Conservation (phyloP, 2,329 filamentous ascomycete genomes). For the Reticulascus tulasneorum region DNA sequence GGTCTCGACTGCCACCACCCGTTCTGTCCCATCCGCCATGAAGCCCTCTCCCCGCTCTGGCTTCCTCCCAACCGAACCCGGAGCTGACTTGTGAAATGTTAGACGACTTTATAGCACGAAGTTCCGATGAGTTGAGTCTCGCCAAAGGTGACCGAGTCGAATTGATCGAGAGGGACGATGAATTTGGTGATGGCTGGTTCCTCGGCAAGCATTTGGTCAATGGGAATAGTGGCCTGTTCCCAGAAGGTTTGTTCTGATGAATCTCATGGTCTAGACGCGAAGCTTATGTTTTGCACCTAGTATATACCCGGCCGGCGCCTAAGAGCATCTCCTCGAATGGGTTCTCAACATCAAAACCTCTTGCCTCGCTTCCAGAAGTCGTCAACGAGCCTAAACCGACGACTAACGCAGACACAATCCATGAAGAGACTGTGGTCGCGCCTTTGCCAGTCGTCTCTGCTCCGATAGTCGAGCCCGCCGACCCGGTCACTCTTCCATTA, state of each 20-base stretch:
- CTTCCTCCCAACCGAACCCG: background rate
- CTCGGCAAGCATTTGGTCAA: slow-evolving; percentile 70
- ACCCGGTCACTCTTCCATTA: slow-evolving; percentile 34
- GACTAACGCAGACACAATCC: slow-evolving; percentile 4
- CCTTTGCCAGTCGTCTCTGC: slow-evolving; percentile 15
- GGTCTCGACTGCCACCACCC: too few species aligned
- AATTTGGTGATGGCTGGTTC: slow-evolving; percentile 87
- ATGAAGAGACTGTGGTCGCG: slow-evolving; percentile 1
- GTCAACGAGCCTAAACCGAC: slow-evolving; percentile 18
- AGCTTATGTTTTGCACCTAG: slow-evolving; percentile 29
- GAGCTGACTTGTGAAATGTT: slow-evolving; percentile 4
- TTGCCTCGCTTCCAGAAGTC: slow-evolving; percentile 26
- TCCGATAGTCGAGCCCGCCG: slow-evolving; percentile 24
- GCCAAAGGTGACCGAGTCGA: slow-evolving; percentile 80
- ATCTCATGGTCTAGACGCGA: slow-evolving; percentile 7
- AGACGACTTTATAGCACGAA: slow-evolving; percentile 92
- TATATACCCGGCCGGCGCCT: slow-evolving; percentile 58
- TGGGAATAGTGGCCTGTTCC: slow-evolving; percentile 73
- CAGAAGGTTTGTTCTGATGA: slow-evolving; percentile 60
- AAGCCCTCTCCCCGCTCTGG: slow-evolving; percentile 7
- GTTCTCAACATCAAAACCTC: slow-evolving; percentile 25
- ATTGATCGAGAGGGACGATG: slow-evolving; percentile 79
- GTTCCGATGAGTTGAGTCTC: slow-evolving; percentile 87
- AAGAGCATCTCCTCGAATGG: slow-evolving; percentile 31
- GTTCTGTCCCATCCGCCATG: slow-evolving; percentile 1